These are phyloP conservation scores for Aspergillus olivimuriae DNA, from an alignment of 495 filamentous ascomycete species.

Conservation along the genomic window DNA sequence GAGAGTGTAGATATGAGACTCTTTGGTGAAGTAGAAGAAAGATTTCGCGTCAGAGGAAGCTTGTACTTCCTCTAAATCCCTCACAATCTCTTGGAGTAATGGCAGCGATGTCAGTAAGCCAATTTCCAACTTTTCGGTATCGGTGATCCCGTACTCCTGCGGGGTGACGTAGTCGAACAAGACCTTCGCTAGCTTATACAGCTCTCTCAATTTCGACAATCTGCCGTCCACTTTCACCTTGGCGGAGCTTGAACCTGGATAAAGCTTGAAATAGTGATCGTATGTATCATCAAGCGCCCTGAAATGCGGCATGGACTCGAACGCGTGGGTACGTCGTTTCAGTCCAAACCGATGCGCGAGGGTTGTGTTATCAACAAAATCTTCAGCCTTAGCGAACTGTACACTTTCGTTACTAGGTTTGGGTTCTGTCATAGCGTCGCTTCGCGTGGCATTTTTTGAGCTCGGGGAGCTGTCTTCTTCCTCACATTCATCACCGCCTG, in stretches of 20 bases:
- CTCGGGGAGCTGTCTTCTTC: slow-evolving; percentile 51
- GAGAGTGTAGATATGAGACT: slow-evolving; percentile 96
- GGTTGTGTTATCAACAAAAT: slow-evolving; percentile 30
- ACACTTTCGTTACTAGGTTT: slow-evolving; percentile 17
- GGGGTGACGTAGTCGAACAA: slow-evolving; percentile 98
- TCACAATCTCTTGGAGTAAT: slow-evolving; percentile 89
- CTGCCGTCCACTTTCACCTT: slow-evolving; percentile 80
- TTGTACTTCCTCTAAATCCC: slow-evolving; percentile 95
- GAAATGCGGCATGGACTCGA: slow-evolving; percentile 40
- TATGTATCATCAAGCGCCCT: slow-evolving; percentile 42
- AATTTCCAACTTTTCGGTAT: slow-evolving; percentile 94
- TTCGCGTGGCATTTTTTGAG: slow-evolving; percentile 19
- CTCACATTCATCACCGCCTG: slow-evolving; percentile 57
- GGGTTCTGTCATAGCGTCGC: slow-evolving; percentile 25
- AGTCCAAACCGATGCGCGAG: slow-evolving; percentile 45
- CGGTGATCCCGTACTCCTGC: slow-evolving; percentile 93
- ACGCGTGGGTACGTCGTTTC: slow-evolving; percentile 34
- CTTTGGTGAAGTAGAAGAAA: slow-evolving; percentile 98
- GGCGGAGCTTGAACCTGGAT: slow-evolving; percentile 66
- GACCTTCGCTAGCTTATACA: slow-evolving; percentile 89
- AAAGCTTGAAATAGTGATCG: slow-evolving; percentile 80
- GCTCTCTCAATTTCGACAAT: slow-evolving; percentile 79
- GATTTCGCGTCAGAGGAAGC: slow-evolving; percentile 87
- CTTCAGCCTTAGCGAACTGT: slow-evolving; percentile 25
- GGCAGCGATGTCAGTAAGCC: slow-evolving; percentile 90